Evolutionary conservation across 768 basidiomycete genomes (phyloP), one percentile per base, ranked within the genome.

Genomic region (Coprinopsis strossmayeri): DNA sequence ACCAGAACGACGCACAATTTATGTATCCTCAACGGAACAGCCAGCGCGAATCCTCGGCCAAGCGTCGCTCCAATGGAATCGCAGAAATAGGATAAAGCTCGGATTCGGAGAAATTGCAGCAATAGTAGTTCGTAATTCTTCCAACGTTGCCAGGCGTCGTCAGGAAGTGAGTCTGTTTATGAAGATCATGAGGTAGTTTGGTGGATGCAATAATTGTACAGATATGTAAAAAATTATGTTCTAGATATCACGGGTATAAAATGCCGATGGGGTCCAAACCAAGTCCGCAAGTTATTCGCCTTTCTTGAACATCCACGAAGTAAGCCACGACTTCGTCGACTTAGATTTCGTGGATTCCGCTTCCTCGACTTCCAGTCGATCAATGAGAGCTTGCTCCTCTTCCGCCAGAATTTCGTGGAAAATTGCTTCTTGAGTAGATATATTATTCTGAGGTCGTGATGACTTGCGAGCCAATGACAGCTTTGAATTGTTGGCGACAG

Each of bases 341-440:
- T 64, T 68, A 18, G 69, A 64, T 52, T 72, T 72, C 27, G 69
- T 64, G 28, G 69, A 75, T 54, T 79, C 75, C 9, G 67, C 69
- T 55, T 77, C 65, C 61, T 86, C 84, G 40, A 73, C 72, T 55
- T 78, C 71, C 42, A 79, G 57, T 38, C 77, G 67, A 53, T 78
- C 70, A 26, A 70, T 69, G 23, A 77, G 65, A 3, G 76, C 83
- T 13, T 76, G 68, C 51, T 76, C 70, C 62, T 87, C 86, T 60
- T 89, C 85, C 32, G 78, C 82, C 34, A 86, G 69, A 34, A 84
- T 78, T 55, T 88, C 86, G 39, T 77, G 74, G 44, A 76, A 69
- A 34, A 87, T 81, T 9, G 84, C 86, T 51, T 82, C 73, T 7
- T 76, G 75, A 3, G 79, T 69, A 13, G 81, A 73, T n/a, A 84